Evolutionary conservation across 2,329 filamentous ascomycete species (phyloP).

Genomic region (Cladosporium sp.): DNA sequence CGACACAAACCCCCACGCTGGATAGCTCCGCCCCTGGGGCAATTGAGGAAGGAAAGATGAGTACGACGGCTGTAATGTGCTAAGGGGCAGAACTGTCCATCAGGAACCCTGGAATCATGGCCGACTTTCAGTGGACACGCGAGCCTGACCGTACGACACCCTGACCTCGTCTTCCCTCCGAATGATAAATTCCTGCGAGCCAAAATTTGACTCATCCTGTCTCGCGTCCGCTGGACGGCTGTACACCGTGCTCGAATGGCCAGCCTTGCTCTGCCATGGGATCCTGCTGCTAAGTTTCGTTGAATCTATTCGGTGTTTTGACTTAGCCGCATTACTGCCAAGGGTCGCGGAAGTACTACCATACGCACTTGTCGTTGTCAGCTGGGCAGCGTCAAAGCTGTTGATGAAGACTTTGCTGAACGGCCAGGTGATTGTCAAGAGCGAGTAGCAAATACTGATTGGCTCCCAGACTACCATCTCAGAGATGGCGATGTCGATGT

Average conservation of each 20-base stretch:
- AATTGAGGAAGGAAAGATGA: too few relatives aligned
- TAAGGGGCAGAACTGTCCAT: too few relatives aligned
- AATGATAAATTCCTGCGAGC: conserved; percentile 13
- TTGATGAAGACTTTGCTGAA: conserved; percentile 4
- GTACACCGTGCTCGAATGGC: neutral
- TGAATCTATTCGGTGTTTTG: neutral
- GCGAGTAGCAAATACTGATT: neutral
- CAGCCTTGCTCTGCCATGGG: neutral
- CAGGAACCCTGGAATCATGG: too few relatives aligned
- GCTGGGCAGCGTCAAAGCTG: neutral
- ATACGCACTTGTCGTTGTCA: neutral
- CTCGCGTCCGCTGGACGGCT: neutral
- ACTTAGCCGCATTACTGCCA: neutral
- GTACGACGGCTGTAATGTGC: too few relatives aligned
- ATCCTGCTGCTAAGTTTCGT: neutral
- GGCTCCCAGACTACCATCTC: neutral
- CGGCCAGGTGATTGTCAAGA: conserved; percentile 2
- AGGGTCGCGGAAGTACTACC: neutral
- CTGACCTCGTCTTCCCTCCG: conserved; percentile 3
- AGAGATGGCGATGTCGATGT: neutral
- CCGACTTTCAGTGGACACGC: neutral
- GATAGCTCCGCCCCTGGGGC: too few relatives aligned
- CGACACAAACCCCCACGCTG: too few relatives aligned
- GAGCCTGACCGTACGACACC: neutral
- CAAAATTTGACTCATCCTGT: neutral